These are phyloP conservation scores for Murraya koenigii DNA, from an alignment of 345 rosid genomes.

Conservation along the genomic window DNA sequence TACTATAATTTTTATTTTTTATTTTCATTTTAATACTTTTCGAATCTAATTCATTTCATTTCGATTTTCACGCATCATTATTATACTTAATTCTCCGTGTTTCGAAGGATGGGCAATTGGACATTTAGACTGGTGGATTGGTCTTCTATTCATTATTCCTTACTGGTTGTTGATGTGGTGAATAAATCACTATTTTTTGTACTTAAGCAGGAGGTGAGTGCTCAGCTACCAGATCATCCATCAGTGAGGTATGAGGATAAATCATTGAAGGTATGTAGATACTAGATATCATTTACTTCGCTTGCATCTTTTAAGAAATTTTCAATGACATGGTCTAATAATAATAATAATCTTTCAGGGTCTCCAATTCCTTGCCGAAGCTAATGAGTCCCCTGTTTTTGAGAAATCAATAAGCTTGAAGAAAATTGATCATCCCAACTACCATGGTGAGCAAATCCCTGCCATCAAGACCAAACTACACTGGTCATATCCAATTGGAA, in stretches of 20 bases:
- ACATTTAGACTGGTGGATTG: not conserved
- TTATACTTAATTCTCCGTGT: not conserved
- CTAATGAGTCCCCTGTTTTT: slow-evolving; percentile 21
- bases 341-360: slow-evolving; percentile 51
- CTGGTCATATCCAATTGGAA: slow-evolving; percentile 64
- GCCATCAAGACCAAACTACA: slow-evolving; percentile 49
- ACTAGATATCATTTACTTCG: not conserved
- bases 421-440: slow-evolving; percentile 26
- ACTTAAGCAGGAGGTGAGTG: slow-evolving; percentile 47
- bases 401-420: slow-evolving; percentile 29
- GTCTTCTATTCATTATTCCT: not conserved
- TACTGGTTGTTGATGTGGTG: not conserved
- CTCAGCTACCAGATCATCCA: slow-evolving; percentile 45
- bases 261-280: slow-evolving; percentile 43
- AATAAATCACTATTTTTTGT: slow-evolving; percentile 15
- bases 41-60: too few species aligned
- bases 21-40: too few species aligned
- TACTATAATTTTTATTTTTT: too few species aligned
- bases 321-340: not conserved
- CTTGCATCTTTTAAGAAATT: slow-evolving; percentile 1
- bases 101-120: not conserved
- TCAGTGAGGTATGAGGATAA: slow-evolving; percentile 40
- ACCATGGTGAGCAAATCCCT: slow-evolving; percentile 24
- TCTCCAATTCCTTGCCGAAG: slow-evolving; percentile 65
- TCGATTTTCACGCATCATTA: too few species aligned